Percentiles rank a stretch among this genome's conserved stretches.
phyloP scores from a whole-genome alignment of 306 rosid species.

The Rosa rugosa region DNA sequence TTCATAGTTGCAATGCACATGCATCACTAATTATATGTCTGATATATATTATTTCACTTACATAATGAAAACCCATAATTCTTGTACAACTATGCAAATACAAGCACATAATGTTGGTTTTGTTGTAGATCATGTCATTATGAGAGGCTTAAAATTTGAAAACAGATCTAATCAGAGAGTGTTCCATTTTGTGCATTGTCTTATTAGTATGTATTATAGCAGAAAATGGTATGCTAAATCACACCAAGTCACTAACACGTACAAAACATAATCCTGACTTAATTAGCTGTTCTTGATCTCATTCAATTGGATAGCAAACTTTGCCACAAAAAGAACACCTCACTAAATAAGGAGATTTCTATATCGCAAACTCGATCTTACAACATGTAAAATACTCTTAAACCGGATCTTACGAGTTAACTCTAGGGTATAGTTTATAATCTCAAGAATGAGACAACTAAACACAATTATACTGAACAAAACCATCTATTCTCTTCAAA shows the following conservation, averaged over 20 bases:
- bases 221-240: not conserved
- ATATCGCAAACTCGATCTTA: not conserved
- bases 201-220: slow-evolving; percentile 4
- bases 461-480: not conserved
- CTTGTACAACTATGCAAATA: not conserved
- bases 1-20: not conserved
- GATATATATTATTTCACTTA: not conserved
- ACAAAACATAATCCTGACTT: not conserved
- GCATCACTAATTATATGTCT: not conserved
- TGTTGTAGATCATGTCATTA: not conserved
- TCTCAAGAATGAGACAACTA: not conserved
- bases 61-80: slow-evolving; percentile 1
- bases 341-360: not conserved
- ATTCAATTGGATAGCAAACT: not conserved
- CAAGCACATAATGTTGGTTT: slow-evolving; percentile 12
- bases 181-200: not conserved
- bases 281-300: not conserved
- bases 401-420: not conserved
- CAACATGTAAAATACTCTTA: not conserved
- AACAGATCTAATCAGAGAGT: slow-evolving; percentile 12
- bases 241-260: no score
- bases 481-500: not conserved
- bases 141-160: slow-evolving; percentile 6
- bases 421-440: not conserved
- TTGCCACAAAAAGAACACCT: not conserved